Evolutionary conservation across 2,329 filamentous ascomycete genomes (phyloP).

Genomic region (Juglanconis juglandina): DNA sequence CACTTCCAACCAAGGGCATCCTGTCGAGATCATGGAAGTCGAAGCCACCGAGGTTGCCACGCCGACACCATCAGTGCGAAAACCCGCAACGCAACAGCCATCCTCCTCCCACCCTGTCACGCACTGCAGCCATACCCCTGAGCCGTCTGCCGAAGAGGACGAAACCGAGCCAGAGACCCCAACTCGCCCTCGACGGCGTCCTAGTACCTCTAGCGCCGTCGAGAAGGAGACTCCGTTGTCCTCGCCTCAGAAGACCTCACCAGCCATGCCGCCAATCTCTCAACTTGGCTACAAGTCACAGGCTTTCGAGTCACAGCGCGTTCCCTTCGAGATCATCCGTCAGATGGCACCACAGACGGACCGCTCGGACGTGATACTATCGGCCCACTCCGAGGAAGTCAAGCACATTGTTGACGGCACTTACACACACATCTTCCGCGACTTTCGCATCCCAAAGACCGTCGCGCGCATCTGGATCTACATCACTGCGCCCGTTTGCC

Average conservation of each 20-base stretch:
- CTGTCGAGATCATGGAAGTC: neutral
- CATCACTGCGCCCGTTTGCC: conserved; percentile 40
- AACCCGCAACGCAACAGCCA: neutral
- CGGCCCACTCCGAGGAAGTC: conserved; percentile 45
- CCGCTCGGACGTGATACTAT: conserved; percentile 53
- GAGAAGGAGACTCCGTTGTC: conserved; percentile 20
- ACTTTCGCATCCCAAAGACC: conserved; percentile 51
- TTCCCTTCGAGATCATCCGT: conserved; percentile 47
- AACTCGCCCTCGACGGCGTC: conserved; percentile 4
- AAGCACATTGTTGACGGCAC: conserved; percentile 45
- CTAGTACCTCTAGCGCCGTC: conserved; percentile 10
- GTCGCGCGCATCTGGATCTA: conserved; percentile 64
- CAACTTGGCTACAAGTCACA: conserved; percentile 32
- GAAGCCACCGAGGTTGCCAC: neutral
- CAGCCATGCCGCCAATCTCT: conserved; percentile 18
- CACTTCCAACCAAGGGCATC: neutral
- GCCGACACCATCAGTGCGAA: neutral
- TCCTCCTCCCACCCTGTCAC: neutral
- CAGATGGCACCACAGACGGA: conserved; percentile 45
- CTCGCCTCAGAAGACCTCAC: conserved; percentile 20
- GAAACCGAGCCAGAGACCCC: conserved; percentile 17
- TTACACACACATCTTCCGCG: conserved; percentile 54
- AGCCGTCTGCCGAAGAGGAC: conserved; percentile 6
- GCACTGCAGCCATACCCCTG: conserved; percentile 3
- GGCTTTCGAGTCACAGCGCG: conserved; percentile 46